phyloP scores from a whole-genome alignment of 352 stramenopile genomes.

The Stephanocyclus meneghinianus region DNA sequence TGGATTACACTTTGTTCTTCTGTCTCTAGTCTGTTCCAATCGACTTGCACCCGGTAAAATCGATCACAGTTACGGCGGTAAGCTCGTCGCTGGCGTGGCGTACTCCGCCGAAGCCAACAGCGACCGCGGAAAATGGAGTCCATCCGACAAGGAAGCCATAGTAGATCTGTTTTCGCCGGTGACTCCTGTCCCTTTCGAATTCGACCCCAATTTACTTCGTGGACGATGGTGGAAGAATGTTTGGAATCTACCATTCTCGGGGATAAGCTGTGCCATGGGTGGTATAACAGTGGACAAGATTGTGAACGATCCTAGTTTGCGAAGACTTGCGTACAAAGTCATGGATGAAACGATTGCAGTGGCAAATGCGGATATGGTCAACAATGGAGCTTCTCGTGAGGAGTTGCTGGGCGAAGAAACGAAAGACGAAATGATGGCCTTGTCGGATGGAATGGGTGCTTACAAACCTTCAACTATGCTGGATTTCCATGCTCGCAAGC shows the following conservation, averaged over 20 bases:
- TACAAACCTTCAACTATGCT: conserved; percentile 81
- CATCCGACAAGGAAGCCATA: conserved; percentile 54
- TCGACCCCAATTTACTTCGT: conserved; percentile 60
- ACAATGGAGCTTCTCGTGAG: conserved; percentile 38
- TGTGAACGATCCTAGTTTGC: conserved; percentile 67
- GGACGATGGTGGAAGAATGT: conserved; percentile 79
- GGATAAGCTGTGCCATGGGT: conserved; percentile 78
- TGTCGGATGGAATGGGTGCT: conserved; percentile 70
- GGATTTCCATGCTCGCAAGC: conserved; percentile 65
- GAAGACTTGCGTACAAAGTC: conserved; percentile 61
- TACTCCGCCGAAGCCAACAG: conserved; percentile 39
- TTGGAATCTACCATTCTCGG: conserved; percentile 83
- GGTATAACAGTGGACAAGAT: conserved; percentile 80
- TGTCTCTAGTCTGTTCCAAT: conserved; percentile 66
- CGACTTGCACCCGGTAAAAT: conserved; percentile 61
- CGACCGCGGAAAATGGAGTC: conserved; percentile 38
- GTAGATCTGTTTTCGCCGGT: conserved; percentile 59
- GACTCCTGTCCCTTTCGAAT: conserved; percentile 55
- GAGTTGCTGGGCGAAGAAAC: conserved; percentile 58
- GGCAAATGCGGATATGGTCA: conserved; percentile 71
- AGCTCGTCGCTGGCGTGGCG: conserved; percentile 63
- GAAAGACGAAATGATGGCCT: conserved; percentile 66
- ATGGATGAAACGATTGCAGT: conserved; percentile 78
- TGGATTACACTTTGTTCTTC: neutral
- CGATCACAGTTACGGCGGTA: conserved; percentile 69